Evolutionary conservation across 2,329 filamentous ascomycete species (phyloP).

Genomic region (Arachnopeziza araneosa): DNA sequence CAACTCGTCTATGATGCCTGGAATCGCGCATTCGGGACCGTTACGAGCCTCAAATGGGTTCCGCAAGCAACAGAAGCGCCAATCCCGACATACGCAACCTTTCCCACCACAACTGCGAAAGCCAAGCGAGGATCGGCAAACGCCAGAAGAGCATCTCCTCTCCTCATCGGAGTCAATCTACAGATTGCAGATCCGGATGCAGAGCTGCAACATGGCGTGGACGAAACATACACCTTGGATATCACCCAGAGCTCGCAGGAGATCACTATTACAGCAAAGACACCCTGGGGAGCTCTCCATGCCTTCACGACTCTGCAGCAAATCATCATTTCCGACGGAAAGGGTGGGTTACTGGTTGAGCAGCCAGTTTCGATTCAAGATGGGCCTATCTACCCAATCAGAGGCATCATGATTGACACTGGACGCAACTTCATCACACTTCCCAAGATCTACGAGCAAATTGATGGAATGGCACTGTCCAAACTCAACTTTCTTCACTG

Average conservation of each 20-base stretch:
- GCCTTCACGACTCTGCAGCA: slow-evolving; percentile 72
- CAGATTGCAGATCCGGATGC: slow-evolving; percentile 40
- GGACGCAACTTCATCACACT: slow-evolving; percentile 65
- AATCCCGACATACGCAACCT: slow-evolving; percentile 43
- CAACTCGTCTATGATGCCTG: slow-evolving; percentile 63
- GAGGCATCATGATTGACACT: slow-evolving; percentile 73
- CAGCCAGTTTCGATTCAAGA: slow-evolving; percentile 66
- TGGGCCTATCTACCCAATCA: slow-evolving; percentile 65
- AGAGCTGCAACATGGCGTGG: slow-evolving; percentile 51
- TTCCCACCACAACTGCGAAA: slow-evolving; percentile 37
- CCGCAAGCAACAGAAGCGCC: slow-evolving; percentile 48
- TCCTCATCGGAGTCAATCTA: slow-evolving; percentile 40
- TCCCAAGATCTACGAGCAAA: slow-evolving; percentile 64
- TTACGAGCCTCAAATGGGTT: slow-evolving; percentile 46
- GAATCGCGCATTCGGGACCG: slow-evolving; percentile 47
- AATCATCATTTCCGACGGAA: slow-evolving; percentile 67
- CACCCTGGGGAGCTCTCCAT: slow-evolving; percentile 62
- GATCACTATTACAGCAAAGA: slow-evolving; percentile 50
- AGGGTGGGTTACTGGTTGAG: slow-evolving; percentile 53
- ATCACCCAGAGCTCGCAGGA: slow-evolving; percentile 41
- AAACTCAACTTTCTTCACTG: slow-evolving; percentile 79
- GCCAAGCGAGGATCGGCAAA: slow-evolving; percentile 29
- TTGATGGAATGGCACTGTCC: slow-evolving; percentile 69
- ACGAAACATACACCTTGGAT: slow-evolving; percentile 70
- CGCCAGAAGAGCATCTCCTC: background rate